Base-by-base conservation (phyloP, 2,329 filamentous ascomycete genomes). In the Nothophaeocryptopus gaeumannii region DNA sequence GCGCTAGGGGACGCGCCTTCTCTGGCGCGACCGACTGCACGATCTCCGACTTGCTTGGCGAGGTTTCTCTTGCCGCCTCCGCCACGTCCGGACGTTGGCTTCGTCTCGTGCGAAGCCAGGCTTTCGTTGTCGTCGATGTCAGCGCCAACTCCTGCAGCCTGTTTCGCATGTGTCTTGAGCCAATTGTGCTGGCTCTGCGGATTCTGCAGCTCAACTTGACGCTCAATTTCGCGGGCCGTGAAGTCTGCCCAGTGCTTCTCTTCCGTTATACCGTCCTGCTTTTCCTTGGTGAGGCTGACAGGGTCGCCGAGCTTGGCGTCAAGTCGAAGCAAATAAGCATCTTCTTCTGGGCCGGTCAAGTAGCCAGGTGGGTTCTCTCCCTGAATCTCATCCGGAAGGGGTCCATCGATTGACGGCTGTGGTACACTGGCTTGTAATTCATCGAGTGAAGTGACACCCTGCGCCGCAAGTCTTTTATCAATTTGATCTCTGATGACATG, bases 161-260 rank as follows among this genome's bases (percentile, higher is more conserved):
- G 46, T 34, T 58, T 59, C 2, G 50, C 51, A 47, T 69, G 64
- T 20, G 59, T 58, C 47, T 61, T 62, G 10, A 99, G 80, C 93
- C 93, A 99, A 69, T 95, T 96, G 73, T 95, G 95, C 2, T 96
- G 91, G 51, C 88, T 95, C 36, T 89, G 88, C 0, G 91, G 90
- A 67, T 97, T 97, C 44, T 81, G 81, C 16, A 89, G 70, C 47
- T 83, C 77, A 37, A 77, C 68, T 45, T 66, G 62, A 20, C 66
- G 58, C 31, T 82, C 74, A 50, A 76, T 71, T 45, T 72, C 67
- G 60, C 76, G 74, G 36, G 76, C 67, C 38, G 63, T 74, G 42
- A 68, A 51, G 5, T 65, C 71, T 49, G 67, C 66, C 53, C 62
- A 60, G 64, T 56, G 70, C 44, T 60, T 62, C 15, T 59, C 56